These are phyloP conservation scores for Apiotrichum porosum DNA, from an alignment of 1,284 basidiomycete genomes.

Conservation along the genomic window DNA sequence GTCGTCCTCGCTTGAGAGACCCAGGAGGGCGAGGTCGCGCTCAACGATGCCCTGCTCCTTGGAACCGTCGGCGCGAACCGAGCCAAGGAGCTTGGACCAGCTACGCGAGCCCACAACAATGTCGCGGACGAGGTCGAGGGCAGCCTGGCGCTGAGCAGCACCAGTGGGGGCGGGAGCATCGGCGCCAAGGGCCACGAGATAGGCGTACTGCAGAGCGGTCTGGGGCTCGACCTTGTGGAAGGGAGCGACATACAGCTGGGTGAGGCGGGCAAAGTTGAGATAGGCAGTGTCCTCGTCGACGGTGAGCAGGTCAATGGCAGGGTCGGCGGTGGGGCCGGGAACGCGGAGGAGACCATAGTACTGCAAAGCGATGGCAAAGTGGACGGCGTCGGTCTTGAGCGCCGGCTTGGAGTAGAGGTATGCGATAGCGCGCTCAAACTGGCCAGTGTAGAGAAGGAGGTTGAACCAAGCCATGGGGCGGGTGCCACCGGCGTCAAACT, in stretches of 20 bases:
- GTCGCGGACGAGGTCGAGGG: constrained; percentile 81
- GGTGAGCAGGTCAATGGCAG: constrained; percentile 54
- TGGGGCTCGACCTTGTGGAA: constrained; percentile 88
- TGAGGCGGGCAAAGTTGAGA: constrained; percentile 76
- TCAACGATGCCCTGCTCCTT: constrained; percentile 86
- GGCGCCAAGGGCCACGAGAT: constrained; percentile 74
- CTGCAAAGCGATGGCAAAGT: constrained; percentile 83
- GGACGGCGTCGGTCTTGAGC: constrained; percentile 89
- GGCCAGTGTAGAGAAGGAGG: constrained; percentile 82
- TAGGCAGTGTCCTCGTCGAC: constrained; percentile 53
- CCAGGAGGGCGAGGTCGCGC: constrained; percentile 70
- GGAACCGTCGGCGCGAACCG: constrained; percentile 80
- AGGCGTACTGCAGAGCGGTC: constrained; percentile 92
- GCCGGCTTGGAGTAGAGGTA: constrained; percentile 84
- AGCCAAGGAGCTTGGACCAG: constrained; percentile 82
- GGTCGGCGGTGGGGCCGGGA: constrained; percentile 73
- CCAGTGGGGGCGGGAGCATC: constrained; percentile 63
- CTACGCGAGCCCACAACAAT: constrained; percentile 82
- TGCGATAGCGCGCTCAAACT: constrained; percentile 89
- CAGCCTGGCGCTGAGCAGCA: constrained; percentile 73
- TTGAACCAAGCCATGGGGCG: constrained; percentile 72
- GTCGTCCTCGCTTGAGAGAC: constrained; percentile 63
- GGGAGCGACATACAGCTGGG: constrained; percentile 87
- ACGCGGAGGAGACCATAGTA: constrained; percentile 91
- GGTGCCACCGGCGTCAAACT: constrained; percentile 78